These are phyloP conservation scores for Scleroderma bovista DNA, from an alignment of 768 basidiomycete genomes.

Conservation along the genomic window DNA sequence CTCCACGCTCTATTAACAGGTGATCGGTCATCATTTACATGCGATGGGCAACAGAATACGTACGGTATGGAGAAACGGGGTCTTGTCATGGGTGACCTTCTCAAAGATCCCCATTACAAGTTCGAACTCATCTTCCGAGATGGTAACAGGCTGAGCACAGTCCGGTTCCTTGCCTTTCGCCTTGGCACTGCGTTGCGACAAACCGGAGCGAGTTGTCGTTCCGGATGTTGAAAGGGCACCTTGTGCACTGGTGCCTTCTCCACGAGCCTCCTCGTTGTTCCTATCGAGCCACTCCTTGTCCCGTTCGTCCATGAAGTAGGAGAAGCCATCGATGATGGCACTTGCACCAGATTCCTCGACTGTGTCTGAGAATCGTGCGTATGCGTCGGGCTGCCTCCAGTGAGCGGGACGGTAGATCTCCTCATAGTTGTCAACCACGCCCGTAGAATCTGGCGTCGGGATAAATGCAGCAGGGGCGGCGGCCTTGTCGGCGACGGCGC, in stretches of 20 bases:
- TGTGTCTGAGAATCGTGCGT: conserved; percentile 78
- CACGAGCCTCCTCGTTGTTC: conserved; percentile 82
- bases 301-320: conserved; percentile 93
- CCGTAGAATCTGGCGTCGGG: conserved; percentile 88
- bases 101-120: conserved; percentile 94
- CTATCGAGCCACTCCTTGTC: conserved; percentile 93
- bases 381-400: conserved; percentile 76
- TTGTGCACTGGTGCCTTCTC: conserved; percentile 79
- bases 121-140: conserved; percentile 92
- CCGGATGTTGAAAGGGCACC: conserved; percentile 53
- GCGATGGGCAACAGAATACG: conserved; percentile 29
- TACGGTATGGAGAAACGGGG: conserved; percentile 87
- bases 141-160: conserved; percentile 50
- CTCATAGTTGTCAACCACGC: conserved; percentile 71
- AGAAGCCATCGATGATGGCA: conserved; percentile 68
- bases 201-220: conserved; percentile 50
- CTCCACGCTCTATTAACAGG: conserved; percentile 46
- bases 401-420: conserved; percentile 62
- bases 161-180: conserved; percentile 85
- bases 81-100: conserved; percentile 83
- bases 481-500: conserved; percentile 23
- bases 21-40: background rate
- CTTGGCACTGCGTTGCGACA: conserved; percentile 56
- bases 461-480: conserved; percentile 64
- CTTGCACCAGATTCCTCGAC: conserved; percentile 68